These are phyloP conservation scores for Lactarius tabidus DNA, from an alignment of 768 basidiomycete species.

Conservation along the genomic window DNA sequence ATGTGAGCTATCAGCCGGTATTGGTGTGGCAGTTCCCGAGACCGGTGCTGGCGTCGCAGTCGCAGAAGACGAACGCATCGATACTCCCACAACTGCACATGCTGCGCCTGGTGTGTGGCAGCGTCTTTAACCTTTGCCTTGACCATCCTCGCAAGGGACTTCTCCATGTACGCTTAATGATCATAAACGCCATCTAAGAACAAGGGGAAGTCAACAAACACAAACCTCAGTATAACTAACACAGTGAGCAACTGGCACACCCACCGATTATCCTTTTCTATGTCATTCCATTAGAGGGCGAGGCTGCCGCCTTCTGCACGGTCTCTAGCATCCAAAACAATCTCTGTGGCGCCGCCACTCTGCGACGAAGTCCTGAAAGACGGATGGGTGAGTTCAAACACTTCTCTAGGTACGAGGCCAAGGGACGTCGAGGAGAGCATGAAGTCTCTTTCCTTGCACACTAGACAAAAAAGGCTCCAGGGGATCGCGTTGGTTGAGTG, in stretches of 20 bases:
- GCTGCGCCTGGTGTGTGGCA: constrained; percentile 53
- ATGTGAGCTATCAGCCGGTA: constrained; percentile 30
- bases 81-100: constrained; percentile 8
- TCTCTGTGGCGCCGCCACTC: too few relatives aligned
- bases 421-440: constrained; percentile 56
- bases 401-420: constrained; percentile 60
- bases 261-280: constrained; percentile 76
- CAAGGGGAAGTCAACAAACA: background rate
- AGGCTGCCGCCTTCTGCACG: constrained; percentile 68
- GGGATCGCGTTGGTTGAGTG: background rate
- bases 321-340: too few relatives aligned
- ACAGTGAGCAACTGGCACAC: constrained; percentile 25
- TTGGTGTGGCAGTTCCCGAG: constrained; percentile 35
- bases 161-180: constrained; percentile 85
- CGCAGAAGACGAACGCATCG: constrained; percentile 17
- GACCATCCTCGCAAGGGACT: constrained; percentile 66
- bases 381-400: constrained; percentile 64
- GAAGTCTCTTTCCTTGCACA: constrained; percentile 66
- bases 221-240: constrained; percentile 26
- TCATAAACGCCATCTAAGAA: constrained; percentile 89
- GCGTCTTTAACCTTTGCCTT: constrained; percentile 82
- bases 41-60: constrained; percentile 29
- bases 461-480: constrained; percentile 55
- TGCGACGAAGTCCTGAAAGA: too few relatives aligned
- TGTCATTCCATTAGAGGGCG: constrained; percentile 86